A percentile compares a stretch with the other conserved stretches of the same genome.
Conservation (phyloP, 352 stramenopile species). For the Phytopythium aichiense region DNA sequence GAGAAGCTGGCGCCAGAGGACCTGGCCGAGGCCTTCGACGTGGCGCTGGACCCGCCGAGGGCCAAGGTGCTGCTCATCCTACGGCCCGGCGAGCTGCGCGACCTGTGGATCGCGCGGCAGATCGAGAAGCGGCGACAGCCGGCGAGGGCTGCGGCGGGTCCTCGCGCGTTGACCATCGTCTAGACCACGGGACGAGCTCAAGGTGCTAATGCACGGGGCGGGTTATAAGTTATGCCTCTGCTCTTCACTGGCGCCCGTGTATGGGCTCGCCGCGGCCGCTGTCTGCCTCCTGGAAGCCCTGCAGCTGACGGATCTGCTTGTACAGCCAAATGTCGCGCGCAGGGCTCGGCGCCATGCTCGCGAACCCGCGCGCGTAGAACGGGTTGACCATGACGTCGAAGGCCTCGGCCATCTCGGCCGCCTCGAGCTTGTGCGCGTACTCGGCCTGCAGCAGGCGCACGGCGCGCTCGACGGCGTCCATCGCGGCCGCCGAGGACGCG, state of each 20-base stretch:
- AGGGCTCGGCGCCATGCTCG: neutral
- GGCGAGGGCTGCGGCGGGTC: neutral
- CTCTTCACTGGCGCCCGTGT: neutral
- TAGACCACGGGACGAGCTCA: neutral
- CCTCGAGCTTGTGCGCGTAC: slow-evolving; percentile 2
- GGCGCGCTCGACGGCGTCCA: slow-evolving; percentile 1
- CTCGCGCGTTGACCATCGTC: neutral
- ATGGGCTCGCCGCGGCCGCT: neutral
- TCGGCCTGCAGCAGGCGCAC: neutral
- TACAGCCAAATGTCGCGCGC: slow-evolving; percentile 3
- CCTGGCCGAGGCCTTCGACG: slow-evolving; percentile 17
- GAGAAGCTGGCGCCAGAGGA: slow-evolving; percentile 8
- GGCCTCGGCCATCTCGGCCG: neutral
- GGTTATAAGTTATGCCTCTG: neutral
- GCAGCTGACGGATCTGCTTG: slow-evolving; percentile 2
- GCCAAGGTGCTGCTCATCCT: slow-evolving; percentile 14
- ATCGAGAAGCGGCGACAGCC: slow-evolving; percentile 2
- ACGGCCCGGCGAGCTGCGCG: slow-evolving; percentile 9
- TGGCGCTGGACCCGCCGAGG: slow-evolving; percentile 12
- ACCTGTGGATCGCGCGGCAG: slow-evolving; percentile 14
- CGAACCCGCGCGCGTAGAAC: neutral
- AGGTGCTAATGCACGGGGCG: neutral
- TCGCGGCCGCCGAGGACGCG: neutral
- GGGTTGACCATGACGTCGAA: slow-evolving; percentile 1
- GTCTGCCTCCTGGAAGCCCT: neutral